Evolutionary conservation across 2,329 filamentous ascomycete genomes (phyloP).

Genomic region (Penicillium sp.): DNA sequence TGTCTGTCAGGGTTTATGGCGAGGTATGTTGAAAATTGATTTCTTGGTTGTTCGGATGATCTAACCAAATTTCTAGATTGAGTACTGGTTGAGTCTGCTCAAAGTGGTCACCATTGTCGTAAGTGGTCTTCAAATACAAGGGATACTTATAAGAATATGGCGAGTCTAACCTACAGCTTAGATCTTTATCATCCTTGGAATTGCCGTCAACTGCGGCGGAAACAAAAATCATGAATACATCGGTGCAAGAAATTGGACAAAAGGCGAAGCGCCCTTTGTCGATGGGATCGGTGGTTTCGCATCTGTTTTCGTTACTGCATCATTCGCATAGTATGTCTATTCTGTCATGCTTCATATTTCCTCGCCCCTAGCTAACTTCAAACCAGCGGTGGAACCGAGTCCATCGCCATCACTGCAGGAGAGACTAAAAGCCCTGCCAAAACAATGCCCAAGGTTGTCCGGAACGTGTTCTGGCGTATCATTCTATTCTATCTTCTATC

Average conservation of each 20-base stretch:
- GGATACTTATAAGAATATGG: no score
- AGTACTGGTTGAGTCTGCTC: slow-evolving; percentile 45
- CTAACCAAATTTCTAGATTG: slow-evolving; percentile 29
- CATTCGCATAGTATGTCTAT: slow-evolving; percentile 56
- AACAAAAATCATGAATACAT: slow-evolving; percentile 58
- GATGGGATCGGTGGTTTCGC: slow-evolving; percentile 66
- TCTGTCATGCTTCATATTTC: neutral
- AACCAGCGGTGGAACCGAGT: slow-evolving; percentile 60
- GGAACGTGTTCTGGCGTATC: slow-evolving; percentile 67
- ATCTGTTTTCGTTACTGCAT: slow-evolving; percentile 64
- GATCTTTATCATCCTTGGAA: slow-evolving; percentile 65
- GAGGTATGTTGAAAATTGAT: slow-evolving; percentile 41
- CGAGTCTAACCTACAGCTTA: slow-evolving; percentile 14
- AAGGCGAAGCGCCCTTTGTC: slow-evolving; percentile 64
- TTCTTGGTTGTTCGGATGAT: neutral
- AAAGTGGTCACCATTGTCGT: slow-evolving; percentile 46
- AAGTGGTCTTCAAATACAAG: slow-evolving; percentile 16
- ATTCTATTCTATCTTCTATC: slow-evolving; percentile 57
- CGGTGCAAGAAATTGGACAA: slow-evolving; percentile 59
- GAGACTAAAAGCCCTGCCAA: slow-evolving; percentile 65
- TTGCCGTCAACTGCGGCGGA: slow-evolving; percentile 61
- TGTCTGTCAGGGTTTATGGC: slow-evolving; percentile 57
- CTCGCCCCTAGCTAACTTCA: neutral
- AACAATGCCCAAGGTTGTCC: slow-evolving; percentile 63
- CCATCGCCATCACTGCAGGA: slow-evolving; percentile 66